Evolutionary conservation across 352 stramenopile genomes (phyloP).

Genomic region (Globisporangium heterothallicum): DNA sequence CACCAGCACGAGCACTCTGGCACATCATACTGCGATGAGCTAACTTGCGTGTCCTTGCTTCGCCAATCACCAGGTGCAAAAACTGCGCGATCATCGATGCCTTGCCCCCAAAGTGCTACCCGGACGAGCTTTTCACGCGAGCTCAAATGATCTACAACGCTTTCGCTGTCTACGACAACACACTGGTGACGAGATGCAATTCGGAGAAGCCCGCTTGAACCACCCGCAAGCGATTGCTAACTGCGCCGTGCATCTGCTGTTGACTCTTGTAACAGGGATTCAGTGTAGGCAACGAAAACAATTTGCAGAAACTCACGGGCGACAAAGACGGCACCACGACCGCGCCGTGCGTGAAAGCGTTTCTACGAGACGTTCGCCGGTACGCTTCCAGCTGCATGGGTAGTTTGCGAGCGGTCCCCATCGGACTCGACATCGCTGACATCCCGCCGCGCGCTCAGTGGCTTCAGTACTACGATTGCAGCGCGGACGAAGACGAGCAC

Average conservation of each 20-base stretch:
- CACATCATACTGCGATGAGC: too few relatives aligned
- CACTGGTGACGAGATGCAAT: too few relatives aligned
- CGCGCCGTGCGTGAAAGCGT: conserved; percentile 43
- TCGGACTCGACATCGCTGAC: conserved; percentile 46
- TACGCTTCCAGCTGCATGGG: conserved; percentile 33
- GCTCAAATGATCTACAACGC: conserved; percentile 47
- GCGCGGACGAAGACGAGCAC: conserved; percentile 32
- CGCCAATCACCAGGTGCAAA: conserved; percentile 19
- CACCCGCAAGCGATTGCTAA: too few relatives aligned
- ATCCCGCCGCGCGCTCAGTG: conserved; percentile 29
- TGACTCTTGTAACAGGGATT: too few relatives aligned
- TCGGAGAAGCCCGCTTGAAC: too few relatives aligned
- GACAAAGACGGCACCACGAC: conserved; percentile 22
- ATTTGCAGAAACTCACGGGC: conserved; percentile 27
- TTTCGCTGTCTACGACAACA: conserved; percentile 57
- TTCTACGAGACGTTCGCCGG: conserved; percentile 38
- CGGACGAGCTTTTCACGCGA: conserved; percentile 31
- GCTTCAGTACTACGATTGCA: conserved; percentile 47
- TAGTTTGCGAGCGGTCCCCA: conserved; percentile 32
- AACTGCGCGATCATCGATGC: conserved; percentile 32
- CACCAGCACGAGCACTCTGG: too few relatives aligned
- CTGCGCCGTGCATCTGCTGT: too few relatives aligned
- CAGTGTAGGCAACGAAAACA: conserved; percentile 50
- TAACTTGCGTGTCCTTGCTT: not conserved
- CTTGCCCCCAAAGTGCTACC: conserved; percentile 38